phyloP scores from a whole-genome alignment of 1,139 yeast species.

The Yamadazyma taylorii region DNA sequence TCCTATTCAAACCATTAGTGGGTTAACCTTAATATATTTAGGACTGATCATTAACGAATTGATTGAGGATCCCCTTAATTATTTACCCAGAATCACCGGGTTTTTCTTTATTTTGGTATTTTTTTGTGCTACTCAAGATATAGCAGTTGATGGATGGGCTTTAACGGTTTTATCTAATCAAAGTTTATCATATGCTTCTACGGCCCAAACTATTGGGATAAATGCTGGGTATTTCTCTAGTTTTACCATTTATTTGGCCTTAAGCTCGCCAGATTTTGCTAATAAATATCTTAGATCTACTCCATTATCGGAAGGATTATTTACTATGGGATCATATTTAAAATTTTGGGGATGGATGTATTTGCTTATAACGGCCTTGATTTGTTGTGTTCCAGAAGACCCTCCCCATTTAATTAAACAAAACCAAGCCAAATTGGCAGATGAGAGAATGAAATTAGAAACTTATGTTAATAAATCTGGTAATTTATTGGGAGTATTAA shows the following conservation, averaged over 20 bases:
- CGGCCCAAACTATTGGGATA: constrained; percentile 95
- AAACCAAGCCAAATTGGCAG: constrained; percentile 41
- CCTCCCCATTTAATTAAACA: constrained; percentile 50
- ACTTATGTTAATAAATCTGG: constrained; percentile 18
- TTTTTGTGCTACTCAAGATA: constrained; percentile 96
- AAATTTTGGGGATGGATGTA: constrained; percentile 76
- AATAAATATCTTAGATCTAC: constrained; percentile 69
- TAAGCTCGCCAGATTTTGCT: constrained; percentile 90
- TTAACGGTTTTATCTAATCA: constrained; percentile 77
- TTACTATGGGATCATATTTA: constrained; percentile 74
- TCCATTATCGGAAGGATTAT: constrained; percentile 65
- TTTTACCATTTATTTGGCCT: constrained; percentile 86
- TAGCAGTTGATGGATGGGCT: constrained; percentile 99
- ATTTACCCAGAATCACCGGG: constrained; percentile 55
- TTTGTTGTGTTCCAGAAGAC: constrained; percentile 65
- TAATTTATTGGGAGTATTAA: constrained; percentile 30
- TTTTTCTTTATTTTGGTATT: constrained; percentile 77
- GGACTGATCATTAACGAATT: constrained; percentile 61
- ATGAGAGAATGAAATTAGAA: constrained; percentile 31
- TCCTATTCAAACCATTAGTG: constrained; percentile 82
- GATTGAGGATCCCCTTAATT: constrained; percentile 54
- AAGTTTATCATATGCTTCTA: constrained; percentile 89
- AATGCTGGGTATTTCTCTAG: constrained; percentile 91
- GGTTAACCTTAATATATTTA: constrained; percentile 61
- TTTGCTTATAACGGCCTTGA: constrained; percentile 61